Base-by-base conservation (phyloP, 2,329 filamentous ascomycete genomes). In the Cephalotrichum gorgonifer region DNA sequence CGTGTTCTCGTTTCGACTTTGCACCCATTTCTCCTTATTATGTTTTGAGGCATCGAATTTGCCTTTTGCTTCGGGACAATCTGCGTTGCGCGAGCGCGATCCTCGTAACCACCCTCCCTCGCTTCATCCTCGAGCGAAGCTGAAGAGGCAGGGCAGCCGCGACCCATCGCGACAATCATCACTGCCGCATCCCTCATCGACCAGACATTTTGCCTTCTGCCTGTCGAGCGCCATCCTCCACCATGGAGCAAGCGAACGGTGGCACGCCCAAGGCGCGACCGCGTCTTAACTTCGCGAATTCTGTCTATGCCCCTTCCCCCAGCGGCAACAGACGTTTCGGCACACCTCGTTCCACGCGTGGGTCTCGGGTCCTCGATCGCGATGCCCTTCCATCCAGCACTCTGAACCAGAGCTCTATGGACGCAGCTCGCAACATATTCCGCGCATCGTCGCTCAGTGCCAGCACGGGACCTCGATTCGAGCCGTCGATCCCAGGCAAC, bases 401-500 rank as follows among this genome's bases (percentile, higher is more conserved):
- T 51, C 55, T 69, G 17, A 65, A 61, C 49, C 59, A 57, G 48
- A 65, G 58, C 57, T 62, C 63, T 17, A 62, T 66, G 39, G 57
- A 62, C 30, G 59, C 64, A 3, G 55, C 62, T 38, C 64, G 65
- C 53, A 72, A 71, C 52, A 68, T 72, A 28, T 72, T 72, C 50
- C 61, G 66, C 45, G 61, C 66, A 3, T 69, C 69, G 17, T 58
- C 60, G 15, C 58, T 64, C 33, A 55, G 60, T 12, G 47, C 57
- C 25, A 52, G 56, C 38, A 42, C 46, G 11, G 46, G 35, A 20
- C 53, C 64, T 48, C 53, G 53, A n/a, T 76, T 76, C 58, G 70
- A 73, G 6, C 70, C 73, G 4, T 70, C 62, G 51, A 56, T 74
- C 31, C 66, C 72, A 3, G 57, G 64, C 31, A 72, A 64, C 58